A percentile compares a stretch with the other conserved stretches of the same genome.
phyloP scores from a whole-genome alignment of 768 basidiomycete genomes.

The Lentinula aciculospora region DNA sequence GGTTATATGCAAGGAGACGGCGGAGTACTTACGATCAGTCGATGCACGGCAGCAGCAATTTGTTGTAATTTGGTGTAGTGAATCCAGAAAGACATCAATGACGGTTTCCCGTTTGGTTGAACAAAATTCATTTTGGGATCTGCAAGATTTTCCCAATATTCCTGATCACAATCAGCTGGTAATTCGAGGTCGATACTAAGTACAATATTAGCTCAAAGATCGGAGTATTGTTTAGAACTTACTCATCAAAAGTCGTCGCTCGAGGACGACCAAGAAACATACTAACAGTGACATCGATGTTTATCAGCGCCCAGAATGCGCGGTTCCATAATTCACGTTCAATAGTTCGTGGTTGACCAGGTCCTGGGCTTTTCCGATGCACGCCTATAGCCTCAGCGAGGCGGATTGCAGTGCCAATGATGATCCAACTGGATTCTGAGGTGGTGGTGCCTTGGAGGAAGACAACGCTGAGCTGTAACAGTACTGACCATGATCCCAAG shows the following conservation, averaged over 20 bases:
- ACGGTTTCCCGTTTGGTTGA: neutral
- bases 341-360: slow-evolving; percentile 25
- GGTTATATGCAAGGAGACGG: neutral
- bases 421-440: slow-evolving; percentile 56
- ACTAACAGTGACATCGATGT: neutral
- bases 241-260: slow-evolving; percentile 5
- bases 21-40: slow-evolving; percentile 38
- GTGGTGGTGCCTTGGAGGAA: slow-evolving; percentile 44
- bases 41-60: slow-evolving; percentile 41
- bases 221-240: neutral
- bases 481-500: slow-evolving; percentile 12
- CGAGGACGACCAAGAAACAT: slow-evolving; percentile 4
- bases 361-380: slow-evolving; percentile 41
- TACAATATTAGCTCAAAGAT: neutral
- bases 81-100: slow-evolving; percentile 24
- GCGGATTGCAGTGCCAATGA: slow-evolving; percentile 61
- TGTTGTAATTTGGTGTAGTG: slow-evolving; percentile 35
- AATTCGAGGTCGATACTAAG: slow-evolving; percentile 6
- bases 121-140: slow-evolving; percentile 9
- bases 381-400: slow-evolving; percentile 72
- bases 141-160: slow-evolving; percentile 16
- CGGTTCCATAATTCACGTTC: slow-evolving; percentile 73
- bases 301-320: slow-evolving; percentile 48
- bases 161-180: slow-evolving; percentile 5
- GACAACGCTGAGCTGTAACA: slow-evolving; percentile 39